phyloP scores from a whole-genome alignment of 164 flowering plant species.

The Aristolochia californica region DNA sequence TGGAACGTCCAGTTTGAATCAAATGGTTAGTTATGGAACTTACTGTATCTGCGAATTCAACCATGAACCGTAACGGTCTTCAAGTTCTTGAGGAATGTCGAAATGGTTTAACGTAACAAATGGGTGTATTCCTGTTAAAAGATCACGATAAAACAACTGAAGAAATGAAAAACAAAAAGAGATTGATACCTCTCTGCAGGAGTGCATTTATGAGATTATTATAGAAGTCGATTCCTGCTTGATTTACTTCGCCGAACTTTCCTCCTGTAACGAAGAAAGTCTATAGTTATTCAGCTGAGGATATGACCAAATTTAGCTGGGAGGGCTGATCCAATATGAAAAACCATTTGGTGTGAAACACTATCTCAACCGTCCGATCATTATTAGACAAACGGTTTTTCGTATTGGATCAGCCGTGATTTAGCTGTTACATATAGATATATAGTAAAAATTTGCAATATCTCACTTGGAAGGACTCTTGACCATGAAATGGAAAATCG shows the following conservation, averaged over 20 bases:
- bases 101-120: conserved; percentile 12
- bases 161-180: background rate
- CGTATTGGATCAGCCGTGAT: background rate
- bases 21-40: background rate
- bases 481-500: conserved; percentile 73
- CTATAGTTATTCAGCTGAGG: too few relatives aligned
- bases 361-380: too few relatives aligned
- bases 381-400: too few relatives aligned
- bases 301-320: too few relatives aligned
- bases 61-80: conserved; percentile 11
- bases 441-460: background rate
- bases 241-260: conserved; percentile 41
- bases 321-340: too few relatives aligned
- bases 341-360: too few relatives aligned
- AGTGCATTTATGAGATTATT: conserved; percentile 46
- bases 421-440: background rate
- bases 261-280: conserved; percentile 23
- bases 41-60: conserved; percentile 9
- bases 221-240: conserved; percentile 32
- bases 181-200: conserved; percentile 24
- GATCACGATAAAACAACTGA: background rate
- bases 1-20: background rate
- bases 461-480: conserved; percentile 47
- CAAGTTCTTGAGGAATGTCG: conserved; percentile 14
- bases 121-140: conserved; percentile 7